Percentiles rank a stretch among this genome's conserved stretches.
Evolutionary conservation across 2,329 filamentous ascomycete species (phyloP).

Genomic region (Fusarium ambrosium): DNA sequence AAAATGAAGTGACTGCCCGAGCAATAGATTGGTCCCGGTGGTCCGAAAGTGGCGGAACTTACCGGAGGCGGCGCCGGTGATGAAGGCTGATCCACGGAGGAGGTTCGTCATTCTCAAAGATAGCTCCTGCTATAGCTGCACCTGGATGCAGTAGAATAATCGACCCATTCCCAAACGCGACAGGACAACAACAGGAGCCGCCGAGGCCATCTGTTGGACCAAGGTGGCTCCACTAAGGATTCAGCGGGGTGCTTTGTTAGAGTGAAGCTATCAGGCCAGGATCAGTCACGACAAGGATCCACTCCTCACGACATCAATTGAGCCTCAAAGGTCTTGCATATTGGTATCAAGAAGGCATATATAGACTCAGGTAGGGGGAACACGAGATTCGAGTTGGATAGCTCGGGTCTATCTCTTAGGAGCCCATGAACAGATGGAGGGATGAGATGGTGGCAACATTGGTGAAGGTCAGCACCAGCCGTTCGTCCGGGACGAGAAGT

Average conservation of each 20-base stretch:
- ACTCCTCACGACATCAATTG: constrained; percentile 34
- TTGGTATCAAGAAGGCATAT: not conserved
- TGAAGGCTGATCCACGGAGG: constrained; percentile 61
- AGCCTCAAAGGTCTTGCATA: constrained; percentile 29
- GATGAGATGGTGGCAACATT: not conserved
- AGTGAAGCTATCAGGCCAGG: constrained; percentile 37
- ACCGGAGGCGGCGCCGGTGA: constrained; percentile 64
- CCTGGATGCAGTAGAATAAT: constrained; percentile 1
- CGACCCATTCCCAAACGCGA: constrained; percentile 16
- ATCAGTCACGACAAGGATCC: constrained; percentile 31
- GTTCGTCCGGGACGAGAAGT: not conserved
- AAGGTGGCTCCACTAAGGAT: constrained; percentile 32
- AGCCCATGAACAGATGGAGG: not conserved
- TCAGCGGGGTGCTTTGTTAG: constrained; percentile 16
- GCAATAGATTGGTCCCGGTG: not conserved
- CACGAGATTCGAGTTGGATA: not conserved
- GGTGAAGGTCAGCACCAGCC: not conserved
- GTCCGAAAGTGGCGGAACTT: constrained; percentile 32
- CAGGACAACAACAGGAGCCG: constrained; percentile 21
- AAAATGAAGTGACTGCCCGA: constrained; percentile 8
- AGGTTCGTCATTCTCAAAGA: constrained; percentile 52
- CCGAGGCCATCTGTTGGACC: not conserved
- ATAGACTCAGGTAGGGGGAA: not conserved
- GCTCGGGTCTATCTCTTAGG: not conserved
- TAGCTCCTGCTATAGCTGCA: not conserved